phyloP scores from a whole-genome alignment of 805 yeast genomes.

The Myxozyma lipomycoides region DNA sequence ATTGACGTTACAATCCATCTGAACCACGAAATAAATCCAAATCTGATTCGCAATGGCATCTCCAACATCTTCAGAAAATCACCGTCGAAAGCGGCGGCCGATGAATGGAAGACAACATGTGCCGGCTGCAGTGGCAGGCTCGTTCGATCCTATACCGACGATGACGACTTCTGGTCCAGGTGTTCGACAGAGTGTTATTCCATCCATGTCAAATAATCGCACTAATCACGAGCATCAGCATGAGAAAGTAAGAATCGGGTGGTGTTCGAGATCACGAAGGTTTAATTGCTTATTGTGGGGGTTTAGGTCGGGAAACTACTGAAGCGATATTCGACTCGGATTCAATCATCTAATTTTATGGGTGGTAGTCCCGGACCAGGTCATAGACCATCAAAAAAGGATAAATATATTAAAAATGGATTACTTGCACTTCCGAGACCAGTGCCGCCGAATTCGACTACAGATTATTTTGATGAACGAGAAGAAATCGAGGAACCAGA shows the following conservation, averaged over 20 bases:
- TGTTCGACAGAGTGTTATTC: conserved; percentile 24
- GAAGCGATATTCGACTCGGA: conserved; percentile 23
- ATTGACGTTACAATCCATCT: no score
- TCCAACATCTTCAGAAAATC: no score
- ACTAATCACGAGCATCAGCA: conserved; percentile 1
- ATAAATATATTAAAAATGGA: neutral
- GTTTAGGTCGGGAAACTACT: conserved; percentile 23
- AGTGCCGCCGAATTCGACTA: neutral
- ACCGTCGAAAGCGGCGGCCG: neutral
- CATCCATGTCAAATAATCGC: conserved; percentile 20
- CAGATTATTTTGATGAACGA: neutral
- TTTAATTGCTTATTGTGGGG: neutral
- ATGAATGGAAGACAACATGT: neutral
- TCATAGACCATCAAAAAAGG: conserved; percentile 2
- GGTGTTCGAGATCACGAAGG: neutral
- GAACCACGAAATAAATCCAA: no score
- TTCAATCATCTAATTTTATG: neutral
- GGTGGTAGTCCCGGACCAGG: neutral
- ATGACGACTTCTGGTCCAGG: neutral
- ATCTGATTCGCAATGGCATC: no score
- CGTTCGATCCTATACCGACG: neutral
- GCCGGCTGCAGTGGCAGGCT: neutral
- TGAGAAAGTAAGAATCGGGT: conserved; percentile 13
- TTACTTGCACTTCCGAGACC: neutral
- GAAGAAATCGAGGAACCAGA: neutral